Percentiles rank a stretch among this genome's conserved stretches.
Evolutionary conservation across 2,329 filamentous ascomycete species (phyloP).

Genomic region (Aspergillus ibericus): DNA sequence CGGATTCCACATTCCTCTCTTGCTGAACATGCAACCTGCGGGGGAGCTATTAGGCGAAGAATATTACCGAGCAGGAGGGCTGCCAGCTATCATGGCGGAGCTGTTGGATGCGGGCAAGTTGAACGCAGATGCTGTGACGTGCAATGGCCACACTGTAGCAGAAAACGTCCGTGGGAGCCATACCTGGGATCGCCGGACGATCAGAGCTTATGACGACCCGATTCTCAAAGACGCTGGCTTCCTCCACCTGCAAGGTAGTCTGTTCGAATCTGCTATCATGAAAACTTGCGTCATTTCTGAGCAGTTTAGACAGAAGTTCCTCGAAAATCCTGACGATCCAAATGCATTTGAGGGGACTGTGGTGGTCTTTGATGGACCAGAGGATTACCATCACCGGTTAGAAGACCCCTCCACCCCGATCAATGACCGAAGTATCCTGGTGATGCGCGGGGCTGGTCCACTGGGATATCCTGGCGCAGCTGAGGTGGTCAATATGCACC

Average conservation of each 20-base stretch:
- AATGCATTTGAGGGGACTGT: conserved; percentile 52
- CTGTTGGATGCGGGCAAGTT: conserved; percentile 51
- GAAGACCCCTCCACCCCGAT: conserved; percentile 43
- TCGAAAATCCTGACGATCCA: conserved; percentile 48
- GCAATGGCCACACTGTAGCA: conserved; percentile 48
- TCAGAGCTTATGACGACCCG: conserved; percentile 48
- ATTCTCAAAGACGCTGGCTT: conserved; percentile 55
- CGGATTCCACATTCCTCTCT: conserved; percentile 52
- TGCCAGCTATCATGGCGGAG: conserved; percentile 56
- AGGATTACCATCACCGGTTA: conserved; percentile 49
- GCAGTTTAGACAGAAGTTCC: conserved; percentile 47
- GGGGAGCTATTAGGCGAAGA: conserved; percentile 56
- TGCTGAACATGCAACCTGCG: conserved; percentile 57
- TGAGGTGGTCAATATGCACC: conserved; percentile 56
- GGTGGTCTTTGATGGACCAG: conserved; percentile 53
- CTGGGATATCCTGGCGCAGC: conserved; percentile 53
- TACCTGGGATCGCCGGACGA: conserved; percentile 53
- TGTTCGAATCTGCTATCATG: conserved; percentile 56
- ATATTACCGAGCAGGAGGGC: conserved; percentile 55
- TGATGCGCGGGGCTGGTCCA: conserved; percentile 53
- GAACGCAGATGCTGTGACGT: conserved; percentile 46
- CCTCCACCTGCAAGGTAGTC: conserved; percentile 49
- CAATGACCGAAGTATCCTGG: conserved; percentile 46
- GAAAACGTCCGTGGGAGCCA: conserved; percentile 48
- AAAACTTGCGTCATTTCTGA: conserved; percentile 53